Percentiles rank a stretch among this genome's conserved stretches.
Conservation (phyloP, 768 basidiomycete species). For the Tylopilus felleus region DNA sequence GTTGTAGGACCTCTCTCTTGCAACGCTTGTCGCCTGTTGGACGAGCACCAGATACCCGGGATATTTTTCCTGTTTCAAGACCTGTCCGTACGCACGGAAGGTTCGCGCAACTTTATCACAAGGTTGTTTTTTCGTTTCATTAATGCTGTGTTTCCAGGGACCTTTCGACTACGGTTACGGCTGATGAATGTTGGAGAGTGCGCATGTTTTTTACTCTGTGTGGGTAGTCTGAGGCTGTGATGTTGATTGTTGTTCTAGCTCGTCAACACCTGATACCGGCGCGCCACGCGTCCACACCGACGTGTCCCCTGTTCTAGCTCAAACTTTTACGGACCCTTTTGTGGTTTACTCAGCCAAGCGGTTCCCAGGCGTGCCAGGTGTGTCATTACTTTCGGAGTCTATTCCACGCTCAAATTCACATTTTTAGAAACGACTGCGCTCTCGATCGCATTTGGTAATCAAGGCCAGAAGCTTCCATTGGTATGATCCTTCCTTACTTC, state of each 20-base stretch:
- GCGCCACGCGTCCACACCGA: slow-evolving; percentile 63
- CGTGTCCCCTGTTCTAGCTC: slow-evolving; percentile 75
- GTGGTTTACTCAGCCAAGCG: slow-evolving; percentile 90
- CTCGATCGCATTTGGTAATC: slow-evolving; percentile 84
- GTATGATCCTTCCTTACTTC: slow-evolving; percentile 43
- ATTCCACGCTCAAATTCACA: slow-evolving; percentile 16
- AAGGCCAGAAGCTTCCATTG: slow-evolving; percentile 86
- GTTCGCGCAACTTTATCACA: slow-evolving; percentile 40
- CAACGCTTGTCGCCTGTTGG: slow-evolving; percentile 78
- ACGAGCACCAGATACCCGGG: slow-evolving; percentile 81
- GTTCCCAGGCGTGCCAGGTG: slow-evolving; percentile 92
- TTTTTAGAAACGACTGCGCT: slow-evolving; percentile 78
- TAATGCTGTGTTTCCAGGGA: slow-evolving; percentile 46
- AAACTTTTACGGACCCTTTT: slow-evolving; percentile 80
- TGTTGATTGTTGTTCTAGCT: slow-evolving; percentile 39
- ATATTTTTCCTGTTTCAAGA: slow-evolving; percentile 97
- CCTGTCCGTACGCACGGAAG: slow-evolving; percentile 90
- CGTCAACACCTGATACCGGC: slow-evolving; percentile 70
- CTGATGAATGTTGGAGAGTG: slow-evolving; percentile 91
- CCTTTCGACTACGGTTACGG: slow-evolving; percentile 80
- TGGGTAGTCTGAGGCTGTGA: slow-evolving; percentile 16
- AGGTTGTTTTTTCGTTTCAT: slow-evolving; percentile 18
- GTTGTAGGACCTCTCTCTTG: slow-evolving; percentile 87
- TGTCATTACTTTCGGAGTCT: slow-evolving; percentile 22
- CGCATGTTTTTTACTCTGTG: slow-evolving; percentile 39